Evolutionary conservation across 2,329 filamentous ascomycete genomes (phyloP).

Genomic region (Colletotrichum viniferum): DNA sequence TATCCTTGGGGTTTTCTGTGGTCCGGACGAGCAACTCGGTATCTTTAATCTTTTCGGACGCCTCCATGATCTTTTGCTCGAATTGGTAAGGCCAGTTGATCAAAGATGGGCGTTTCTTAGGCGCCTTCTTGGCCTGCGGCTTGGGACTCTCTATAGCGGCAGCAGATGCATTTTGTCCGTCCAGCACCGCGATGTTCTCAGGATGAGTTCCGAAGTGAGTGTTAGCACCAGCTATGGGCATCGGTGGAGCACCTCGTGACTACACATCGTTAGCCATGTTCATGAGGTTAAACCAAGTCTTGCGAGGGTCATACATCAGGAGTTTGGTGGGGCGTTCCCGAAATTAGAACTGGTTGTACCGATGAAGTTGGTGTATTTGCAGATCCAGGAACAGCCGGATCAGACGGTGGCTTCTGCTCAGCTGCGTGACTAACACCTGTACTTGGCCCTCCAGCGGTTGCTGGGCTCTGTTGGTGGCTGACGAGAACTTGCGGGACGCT

Average conservation of each 20-base stretch:
- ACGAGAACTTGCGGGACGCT: background rate
- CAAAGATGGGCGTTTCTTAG: background rate
- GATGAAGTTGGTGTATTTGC: background rate
- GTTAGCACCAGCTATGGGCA: constrained; percentile 39
- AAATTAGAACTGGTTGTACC: background rate
- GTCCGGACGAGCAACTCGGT: background rate
- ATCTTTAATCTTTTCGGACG: background rate
- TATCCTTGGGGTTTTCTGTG: background rate
- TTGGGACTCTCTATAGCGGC: background rate
- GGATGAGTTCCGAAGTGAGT: constrained; percentile 37
- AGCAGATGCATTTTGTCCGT: background rate
- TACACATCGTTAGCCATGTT: background rate
- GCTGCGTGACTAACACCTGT: background rate
- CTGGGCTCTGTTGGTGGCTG: background rate
- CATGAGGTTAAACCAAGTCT: background rate
- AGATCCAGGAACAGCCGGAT: background rate
- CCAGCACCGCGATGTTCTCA: background rate
- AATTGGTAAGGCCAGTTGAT: constrained; percentile 27
- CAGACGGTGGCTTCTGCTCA: background rate
- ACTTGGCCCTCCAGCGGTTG: background rate
- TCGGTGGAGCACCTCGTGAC: constrained; percentile 22
- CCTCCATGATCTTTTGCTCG: constrained; percentile 17
- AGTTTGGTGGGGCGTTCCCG: background rate
- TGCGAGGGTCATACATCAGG: background rate
- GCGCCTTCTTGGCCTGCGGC: background rate